Evolutionary conservation across 169 alveolate species (phyloP).

Genomic region (Plasmodium knowlesi): DNA sequence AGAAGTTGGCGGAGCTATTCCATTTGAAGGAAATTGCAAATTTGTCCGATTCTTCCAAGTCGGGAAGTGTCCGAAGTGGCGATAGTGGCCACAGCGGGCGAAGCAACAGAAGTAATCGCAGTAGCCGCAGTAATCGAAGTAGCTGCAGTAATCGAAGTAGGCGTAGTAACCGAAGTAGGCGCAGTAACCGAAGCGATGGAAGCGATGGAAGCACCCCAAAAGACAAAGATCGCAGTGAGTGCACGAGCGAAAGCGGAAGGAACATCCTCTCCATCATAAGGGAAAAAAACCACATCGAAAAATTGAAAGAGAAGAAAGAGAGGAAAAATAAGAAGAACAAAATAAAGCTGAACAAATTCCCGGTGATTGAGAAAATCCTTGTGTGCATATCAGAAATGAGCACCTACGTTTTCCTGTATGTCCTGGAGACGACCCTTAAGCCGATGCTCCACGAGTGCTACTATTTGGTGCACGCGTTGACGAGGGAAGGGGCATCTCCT

Average conservation of each 20-base stretch:
- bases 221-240: background rate
- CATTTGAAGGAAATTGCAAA: background rate
- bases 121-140: background rate
- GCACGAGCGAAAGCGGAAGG: background rate
- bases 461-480: conserved; percentile 4
- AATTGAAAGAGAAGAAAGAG: conserved; percentile 36
- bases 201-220: background rate
- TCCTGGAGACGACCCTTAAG: background rate
- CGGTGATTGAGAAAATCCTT: conserved; percentile 27
- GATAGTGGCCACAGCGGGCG: background rate
- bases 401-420: conserved; percentile 12
- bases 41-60: background rate
- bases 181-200: background rate
- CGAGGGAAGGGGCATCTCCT: background rate
- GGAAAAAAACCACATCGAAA: conserved; percentile 50
- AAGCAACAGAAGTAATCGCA: background rate
- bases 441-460: conserved; percentile 48
- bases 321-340: conserved; percentile 16
- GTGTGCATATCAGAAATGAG: conserved; percentile 13
- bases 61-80: background rate
- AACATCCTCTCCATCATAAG: conserved; percentile 25
- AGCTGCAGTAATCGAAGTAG: background rate
- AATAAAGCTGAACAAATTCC: conserved; percentile 37
- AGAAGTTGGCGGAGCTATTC: background rate
- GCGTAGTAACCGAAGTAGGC: background rate